phyloP scores from a whole-genome alignment of 2,329 filamentous ascomycete genomes.

The Anisogramma anomala region DNA sequence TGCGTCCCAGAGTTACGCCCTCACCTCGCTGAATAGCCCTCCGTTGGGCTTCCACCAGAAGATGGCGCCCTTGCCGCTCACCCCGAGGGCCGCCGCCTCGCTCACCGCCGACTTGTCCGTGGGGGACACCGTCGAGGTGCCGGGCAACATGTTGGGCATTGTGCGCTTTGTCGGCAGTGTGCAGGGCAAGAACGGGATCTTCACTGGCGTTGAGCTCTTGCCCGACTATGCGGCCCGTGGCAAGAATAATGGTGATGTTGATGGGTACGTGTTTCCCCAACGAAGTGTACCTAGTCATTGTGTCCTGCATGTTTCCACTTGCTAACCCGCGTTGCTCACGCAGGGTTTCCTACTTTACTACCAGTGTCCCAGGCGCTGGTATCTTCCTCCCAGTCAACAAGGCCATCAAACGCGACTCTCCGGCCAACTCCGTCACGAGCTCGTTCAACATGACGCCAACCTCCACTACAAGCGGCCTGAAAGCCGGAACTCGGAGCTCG shows the following conservation, averaged over 20 bases:
- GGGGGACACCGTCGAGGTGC: slow-evolving; percentile 81
- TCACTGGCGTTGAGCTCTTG: slow-evolving; percentile 84
- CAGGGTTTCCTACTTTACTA: slow-evolving; percentile 69
- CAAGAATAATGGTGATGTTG: slow-evolving; percentile 94
- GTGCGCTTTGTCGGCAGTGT: slow-evolving; percentile 84
- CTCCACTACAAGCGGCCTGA: slow-evolving; percentile 47
- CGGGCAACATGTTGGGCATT: slow-evolving; percentile 81
- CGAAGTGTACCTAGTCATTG: neutral
- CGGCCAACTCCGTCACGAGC: slow-evolving; percentile 35
- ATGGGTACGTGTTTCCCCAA: slow-evolving; percentile 52
- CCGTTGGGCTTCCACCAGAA: slow-evolving; percentile 24
- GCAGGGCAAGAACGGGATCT: slow-evolving; percentile 77
- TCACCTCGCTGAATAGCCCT: slow-evolving; percentile 39
- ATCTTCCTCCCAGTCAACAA: slow-evolving; percentile 88
- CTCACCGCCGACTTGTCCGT: slow-evolving; percentile 48
- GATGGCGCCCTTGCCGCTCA: slow-evolving; percentile 43
- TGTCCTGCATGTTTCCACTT: slow-evolving; percentile 2
- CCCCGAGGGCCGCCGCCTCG: slow-evolving; percentile 32
- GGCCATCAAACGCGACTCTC: slow-evolving; percentile 55
- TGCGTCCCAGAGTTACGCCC: slow-evolving; percentile 51
- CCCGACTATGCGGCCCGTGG: slow-evolving; percentile 69
- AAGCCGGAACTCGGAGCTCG: slow-evolving; percentile 43
- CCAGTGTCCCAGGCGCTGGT: slow-evolving; percentile 65
- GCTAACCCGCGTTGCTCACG: slow-evolving; percentile 4
- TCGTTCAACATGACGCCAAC: slow-evolving; percentile 57